A percentile compares a stretch with the other conserved stretches of the same genome.
These are phyloP conservation scores for Farysia itapuensis DNA, from an alignment of 1,284 basidiomycete genomes.

Conservation along the genomic window DNA sequence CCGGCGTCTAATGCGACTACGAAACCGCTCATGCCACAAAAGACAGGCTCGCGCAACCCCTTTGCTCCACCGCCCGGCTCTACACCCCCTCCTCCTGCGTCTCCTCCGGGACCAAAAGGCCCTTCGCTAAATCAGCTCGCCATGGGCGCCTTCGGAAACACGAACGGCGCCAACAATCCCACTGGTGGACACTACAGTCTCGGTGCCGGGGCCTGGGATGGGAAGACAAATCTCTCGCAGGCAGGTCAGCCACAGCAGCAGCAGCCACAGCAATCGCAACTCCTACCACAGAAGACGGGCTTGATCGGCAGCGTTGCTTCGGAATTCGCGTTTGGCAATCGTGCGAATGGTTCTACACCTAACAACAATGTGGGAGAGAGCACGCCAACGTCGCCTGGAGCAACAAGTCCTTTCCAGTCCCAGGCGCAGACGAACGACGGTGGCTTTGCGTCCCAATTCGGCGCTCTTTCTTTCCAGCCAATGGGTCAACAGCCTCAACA, in stretches of 20 bases:
- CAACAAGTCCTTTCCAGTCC: no score
- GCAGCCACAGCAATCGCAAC: constrained; percentile 5
- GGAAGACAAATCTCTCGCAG: constrained; percentile 9
- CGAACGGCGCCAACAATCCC: constrained; percentile 9
- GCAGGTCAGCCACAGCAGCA: constrained; percentile 14
- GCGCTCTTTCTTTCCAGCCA: constrained; percentile 25
- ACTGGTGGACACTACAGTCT: constrained; percentile 46
- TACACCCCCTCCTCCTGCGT: constrained; percentile 60
- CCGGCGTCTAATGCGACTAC: constrained; percentile 62
- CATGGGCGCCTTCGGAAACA: constrained; percentile 62
- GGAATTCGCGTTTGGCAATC: constrained; percentile 54
- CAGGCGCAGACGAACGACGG: neutral
- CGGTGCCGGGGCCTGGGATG: constrained; percentile 47
- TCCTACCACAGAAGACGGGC: constrained; percentile 55
- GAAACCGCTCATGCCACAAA: constrained; percentile 74
- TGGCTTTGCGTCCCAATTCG: constrained; percentile 16
- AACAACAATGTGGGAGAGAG: constrained; percentile 1
- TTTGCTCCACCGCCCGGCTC: constrained; percentile 73
- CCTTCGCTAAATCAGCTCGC: constrained; percentile 81
- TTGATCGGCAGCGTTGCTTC: constrained; percentile 60
- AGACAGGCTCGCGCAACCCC: constrained; percentile 91
- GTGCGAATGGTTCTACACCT: neutral
- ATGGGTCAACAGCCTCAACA: neutral
- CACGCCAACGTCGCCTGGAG: neutral
- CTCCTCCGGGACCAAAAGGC: constrained; percentile 67